Conservation (phyloP, 768 basidiomycete genomes). For the Tricholoma terreum region DNA sequence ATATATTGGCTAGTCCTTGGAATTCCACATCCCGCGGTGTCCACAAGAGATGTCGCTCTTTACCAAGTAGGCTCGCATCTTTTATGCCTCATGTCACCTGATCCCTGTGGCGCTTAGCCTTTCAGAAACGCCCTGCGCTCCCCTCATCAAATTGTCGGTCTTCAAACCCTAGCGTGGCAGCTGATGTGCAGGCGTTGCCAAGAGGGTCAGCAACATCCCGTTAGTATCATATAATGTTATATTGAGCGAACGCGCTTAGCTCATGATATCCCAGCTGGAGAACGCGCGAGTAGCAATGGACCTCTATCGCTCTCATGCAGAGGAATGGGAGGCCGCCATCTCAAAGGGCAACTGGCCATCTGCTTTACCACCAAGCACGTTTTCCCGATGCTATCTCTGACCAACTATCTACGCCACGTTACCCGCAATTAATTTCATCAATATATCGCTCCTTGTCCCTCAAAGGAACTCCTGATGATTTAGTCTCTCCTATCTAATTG, state of each 20-base stretch:
- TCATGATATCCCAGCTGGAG: conserved; percentile 51
- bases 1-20: conserved; percentile 56
- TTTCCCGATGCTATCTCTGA: conserved; percentile 75
- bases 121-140: conserved; percentile 70
- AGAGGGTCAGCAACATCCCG: conserved; percentile 69
- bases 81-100: conserved; percentile 14
- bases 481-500: not conserved
- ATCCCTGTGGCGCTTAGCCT: conserved; percentile 38
- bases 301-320: conserved; percentile 52
- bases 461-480: not conserved
- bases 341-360: conserved; percentile 69
- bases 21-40: conserved; percentile 74
- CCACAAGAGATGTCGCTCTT: conserved; percentile 76
- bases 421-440: not conserved
- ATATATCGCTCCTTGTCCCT: conserved; percentile 1
- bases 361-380: conserved; percentile 71
- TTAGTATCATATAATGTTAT: conserved; percentile 36
- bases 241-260: conserved; percentile 4
- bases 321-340: conserved; percentile 66
- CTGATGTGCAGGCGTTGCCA: conserved; percentile 78
- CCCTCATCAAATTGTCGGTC: conserved; percentile 65
- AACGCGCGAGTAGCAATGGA: conserved; percentile 66
- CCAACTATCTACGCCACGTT: not conserved
- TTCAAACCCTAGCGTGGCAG: conserved; percentile 79
- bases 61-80: conserved; percentile 45